Conservation (phyloP, 2,329 filamentous ascomycete species). For the Stagonosporopsis vannaccii region DNA sequence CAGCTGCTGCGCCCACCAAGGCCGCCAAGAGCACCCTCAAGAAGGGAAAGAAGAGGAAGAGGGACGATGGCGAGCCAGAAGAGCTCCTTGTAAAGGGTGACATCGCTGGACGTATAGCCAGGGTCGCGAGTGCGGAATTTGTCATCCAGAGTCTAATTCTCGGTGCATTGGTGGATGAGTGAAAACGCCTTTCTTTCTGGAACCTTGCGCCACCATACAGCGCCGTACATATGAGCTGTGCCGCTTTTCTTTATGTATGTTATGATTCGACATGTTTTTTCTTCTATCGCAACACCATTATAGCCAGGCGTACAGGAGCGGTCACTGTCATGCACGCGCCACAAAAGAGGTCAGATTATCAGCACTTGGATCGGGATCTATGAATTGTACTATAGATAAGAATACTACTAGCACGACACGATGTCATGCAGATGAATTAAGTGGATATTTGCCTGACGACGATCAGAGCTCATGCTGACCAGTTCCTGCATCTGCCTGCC, state of each 20-base stretch:
- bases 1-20: constrained; percentile 25
- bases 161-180: constrained; percentile 74
- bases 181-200: neutral
- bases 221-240: no score
- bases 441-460: no score
- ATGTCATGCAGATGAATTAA: neutral
- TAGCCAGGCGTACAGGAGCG: constrained; percentile 7
- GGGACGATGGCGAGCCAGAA: constrained; percentile 38
- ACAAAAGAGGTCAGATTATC: neutral
- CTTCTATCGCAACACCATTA: neutral
- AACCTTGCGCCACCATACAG: no score
- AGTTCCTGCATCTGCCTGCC: no score
- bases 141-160: constrained; percentile 92
- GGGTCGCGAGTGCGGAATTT: constrained; percentile 81
- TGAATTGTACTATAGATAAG: constrained; percentile 3
- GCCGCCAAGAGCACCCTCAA: constrained; percentile 30
- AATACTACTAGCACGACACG: neutral
- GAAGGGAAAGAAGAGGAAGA: constrained; percentile 55
- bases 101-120: constrained; percentile 61
- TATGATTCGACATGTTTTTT: neutral
- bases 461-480: no score
- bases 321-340: neutral
- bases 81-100: constrained; percentile 42
- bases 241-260: neutral
- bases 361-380: neutral